Evolutionary conservation across 2,329 filamentous ascomycete genomes (phyloP), one percentile per base, ranked within the genome.

Genomic region (Ophiocordyceps australis): DNA sequence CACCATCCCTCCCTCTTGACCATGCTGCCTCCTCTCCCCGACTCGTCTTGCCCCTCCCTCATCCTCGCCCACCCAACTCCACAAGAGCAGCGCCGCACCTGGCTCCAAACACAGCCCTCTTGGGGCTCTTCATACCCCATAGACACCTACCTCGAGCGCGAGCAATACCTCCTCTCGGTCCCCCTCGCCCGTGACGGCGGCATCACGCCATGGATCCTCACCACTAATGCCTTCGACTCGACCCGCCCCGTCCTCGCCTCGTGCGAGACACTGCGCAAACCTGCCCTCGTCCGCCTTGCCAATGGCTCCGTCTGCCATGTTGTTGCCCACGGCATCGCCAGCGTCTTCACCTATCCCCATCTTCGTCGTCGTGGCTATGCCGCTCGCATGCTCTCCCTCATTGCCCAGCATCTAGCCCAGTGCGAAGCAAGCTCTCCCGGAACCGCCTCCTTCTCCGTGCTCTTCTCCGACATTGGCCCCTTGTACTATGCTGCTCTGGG

Each of bases 381-480:
- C 1, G 65, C 63, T 29, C 62, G 74, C 28, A 85, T 89, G 74
- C 65, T 85, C 46, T 47, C 49, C 22, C 71, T 85, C 37, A 44
- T 89, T 19, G 70, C 64, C 10, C 34, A 41, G 7, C 35, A 38
- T 19, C 45, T 69, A 14, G 35, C 35, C 10, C 27, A 27, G 2
- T 32, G 33, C 20, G 37, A 50, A 22, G 34, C 35, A 3, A 26
- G 40, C 35, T 20, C 41, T 14, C 24, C 39, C n/a, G 37, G 41
- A 15, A 50, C 54, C 26, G 43, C 59, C 45, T 34, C 49, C 10
- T 89, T 86, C 47, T 85, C 79, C 1, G 65, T 91, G 7, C 59
- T 94, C 7, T 93, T 74, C 49, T 92, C 82, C 7, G 81, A 91
- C 40, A 83, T 91, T 35, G 81, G 85, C 13, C 77, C 81, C 56